Base-by-base conservation (phyloP, 2,329 filamentous ascomycete genomes). In the Leptographium radiaticola region DNA sequence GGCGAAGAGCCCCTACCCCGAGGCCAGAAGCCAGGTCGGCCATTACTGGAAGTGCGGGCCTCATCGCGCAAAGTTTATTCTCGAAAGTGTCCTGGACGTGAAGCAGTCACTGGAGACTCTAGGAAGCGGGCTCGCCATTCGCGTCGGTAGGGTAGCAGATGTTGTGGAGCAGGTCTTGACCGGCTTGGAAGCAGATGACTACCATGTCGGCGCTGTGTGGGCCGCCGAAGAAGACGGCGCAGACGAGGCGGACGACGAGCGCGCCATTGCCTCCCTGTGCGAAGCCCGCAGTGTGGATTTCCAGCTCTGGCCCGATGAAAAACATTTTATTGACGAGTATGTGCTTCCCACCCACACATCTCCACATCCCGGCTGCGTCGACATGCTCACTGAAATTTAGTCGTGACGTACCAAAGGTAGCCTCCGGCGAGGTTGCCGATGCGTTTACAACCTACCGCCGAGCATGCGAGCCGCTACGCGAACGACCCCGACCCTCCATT, bases 291-390 rank as follows among this genome's bases (percentile, higher is more conserved):
- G 71, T 0, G 70, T 81, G 5, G 73, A 80, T 1, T 87, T 88
- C 64, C 77, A 78, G 63, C 55, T 81, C 1, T 89, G 82, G 79
- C 66, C 68, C 0, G 86, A 91, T 60, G 86, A 89, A 66, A 91
- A 90, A 64, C 90, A 87, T 60, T 83, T 83, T 56, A 74, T 90
- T 51, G 83, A 90, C 61, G 85, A 90, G 87, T 90, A 70, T 31
- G 43, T 53, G 4, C 8, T 30, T 49, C 30, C 36, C 25, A 5
- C 25, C 25, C 25, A 5, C 25, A 2, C 25, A 12, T 20, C n/a
- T 9, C n/a, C 25, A 11, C 9, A 13, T 34, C 9, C 31, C 8
- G 13, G 16, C 20, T 45, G 16, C 50, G n/a, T 13, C 43, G 8
- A 12, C 13, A 34, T 20, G 10, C 44, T 39, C 4, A 33, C 44